phyloP scores from a whole-genome alignment of 208 protist genomes.

The Herpetomonas muscarum region DNA sequence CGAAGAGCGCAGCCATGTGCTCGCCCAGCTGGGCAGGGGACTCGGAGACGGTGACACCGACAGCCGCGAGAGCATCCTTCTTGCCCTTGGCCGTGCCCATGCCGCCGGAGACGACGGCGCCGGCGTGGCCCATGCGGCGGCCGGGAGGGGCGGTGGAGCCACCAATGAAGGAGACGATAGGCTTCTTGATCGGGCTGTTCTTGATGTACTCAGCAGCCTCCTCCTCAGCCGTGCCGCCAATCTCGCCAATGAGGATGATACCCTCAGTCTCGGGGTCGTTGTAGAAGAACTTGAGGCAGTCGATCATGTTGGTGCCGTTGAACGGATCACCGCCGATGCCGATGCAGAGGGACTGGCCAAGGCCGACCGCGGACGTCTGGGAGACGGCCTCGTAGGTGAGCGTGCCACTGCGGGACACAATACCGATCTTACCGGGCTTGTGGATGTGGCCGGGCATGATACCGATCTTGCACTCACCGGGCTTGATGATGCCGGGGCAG shows the following conservation, averaged over 20 bases:
- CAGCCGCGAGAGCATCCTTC: conserved; percentile 90
- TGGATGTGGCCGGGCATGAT: conserved; percentile 99
- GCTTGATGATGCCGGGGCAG: conserved; percentile 98
- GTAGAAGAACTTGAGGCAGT: conserved; percentile 96
- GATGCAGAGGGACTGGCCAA: conserved; percentile 97
- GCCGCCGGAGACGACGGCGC: conserved; percentile 95
- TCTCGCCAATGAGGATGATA: conserved; percentile 98
- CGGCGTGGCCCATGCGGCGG: conserved; percentile 96
- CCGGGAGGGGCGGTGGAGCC: conserved; percentile 98
- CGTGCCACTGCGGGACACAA: conserved; percentile 99
- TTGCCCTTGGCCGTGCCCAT: conserved; percentile 96
- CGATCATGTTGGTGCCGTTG: conserved; percentile 99
- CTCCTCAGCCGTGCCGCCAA: conserved; percentile 98
- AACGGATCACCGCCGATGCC: conserved; percentile 99
- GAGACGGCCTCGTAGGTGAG: conserved; percentile 99
- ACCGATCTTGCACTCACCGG: conserved; percentile 99
- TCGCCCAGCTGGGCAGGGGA: conserved; percentile 95
- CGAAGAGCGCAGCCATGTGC: conserved; percentile 85
- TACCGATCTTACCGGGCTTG: conserved; percentile 97
- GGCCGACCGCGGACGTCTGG: conserved; percentile 95
- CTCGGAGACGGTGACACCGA: conserved; percentile 88
- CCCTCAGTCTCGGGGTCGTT: conserved; percentile 97
- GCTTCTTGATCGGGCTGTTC: conserved; percentile 93
- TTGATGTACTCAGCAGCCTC: conserved; percentile 97
- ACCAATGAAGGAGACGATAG: conserved; percentile 98